Evolutionary conservation across 1,284 basidiomycete genomes (phyloP).

Genomic region (Cryptococcus sp.): DNA sequence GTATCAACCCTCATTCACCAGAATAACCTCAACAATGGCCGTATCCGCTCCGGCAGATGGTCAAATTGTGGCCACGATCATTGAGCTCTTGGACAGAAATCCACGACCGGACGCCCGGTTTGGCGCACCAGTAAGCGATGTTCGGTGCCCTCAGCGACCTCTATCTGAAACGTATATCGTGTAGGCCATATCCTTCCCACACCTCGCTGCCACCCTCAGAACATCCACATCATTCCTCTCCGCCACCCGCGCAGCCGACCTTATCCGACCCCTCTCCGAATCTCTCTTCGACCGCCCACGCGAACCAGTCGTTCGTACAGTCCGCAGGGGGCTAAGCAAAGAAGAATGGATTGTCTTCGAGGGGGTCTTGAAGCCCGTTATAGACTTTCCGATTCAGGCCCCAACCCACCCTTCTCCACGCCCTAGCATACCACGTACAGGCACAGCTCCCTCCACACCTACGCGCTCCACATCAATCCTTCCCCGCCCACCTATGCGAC

Average conservation of each 20-base stretch:
- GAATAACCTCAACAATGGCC: background rate
- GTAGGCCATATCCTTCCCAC: slow-evolving; percentile 16
- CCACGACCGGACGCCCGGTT: slow-evolving; percentile 21
- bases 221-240: background rate
- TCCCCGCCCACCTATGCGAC: too few relatives aligned
- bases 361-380: too few relatives aligned
- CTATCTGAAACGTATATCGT: background rate
- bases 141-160: too few relatives aligned
- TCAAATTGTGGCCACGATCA: slow-evolving; percentile 15
- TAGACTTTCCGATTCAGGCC: too few relatives aligned
- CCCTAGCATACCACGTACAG: background rate
- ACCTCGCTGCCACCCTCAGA: slow-evolving; percentile 2
- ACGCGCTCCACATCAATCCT: too few relatives aligned
- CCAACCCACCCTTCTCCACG: too few relatives aligned
- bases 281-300: slow-evolving; percentile 3
- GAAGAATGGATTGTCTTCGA: slow-evolving; percentile 19
- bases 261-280: slow-evolving; percentile 7
- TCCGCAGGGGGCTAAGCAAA: slow-evolving; percentile 2
- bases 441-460: background rate
- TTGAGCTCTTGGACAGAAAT: slow-evolving; percentile 21
- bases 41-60: slow-evolving; percentile 13
- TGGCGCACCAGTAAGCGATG: slow-evolving; percentile 33
- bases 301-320: slow-evolving; percentile 1
- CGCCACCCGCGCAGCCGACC: background rate
- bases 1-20: too few relatives aligned